Conservation (phyloP, 2,329 filamentous ascomycete genomes). For the Diaporthe destruens region DNA sequence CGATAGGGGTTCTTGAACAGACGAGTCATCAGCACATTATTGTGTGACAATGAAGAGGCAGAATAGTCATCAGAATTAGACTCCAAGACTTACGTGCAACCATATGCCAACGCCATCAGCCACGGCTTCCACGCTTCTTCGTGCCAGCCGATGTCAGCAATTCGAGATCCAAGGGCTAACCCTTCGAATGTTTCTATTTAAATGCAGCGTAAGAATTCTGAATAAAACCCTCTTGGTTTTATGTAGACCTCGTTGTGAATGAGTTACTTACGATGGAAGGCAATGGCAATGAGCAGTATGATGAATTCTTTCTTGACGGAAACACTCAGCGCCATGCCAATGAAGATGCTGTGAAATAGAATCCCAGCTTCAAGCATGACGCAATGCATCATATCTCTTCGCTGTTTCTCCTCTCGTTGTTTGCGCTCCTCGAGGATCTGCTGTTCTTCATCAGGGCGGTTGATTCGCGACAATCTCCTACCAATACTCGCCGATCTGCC, state of each 20-base stretch:
- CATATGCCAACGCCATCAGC: conserved; percentile 14
- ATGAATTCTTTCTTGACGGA: conserved; percentile 14
- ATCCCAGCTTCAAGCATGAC: conserved; percentile 19
- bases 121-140: conserved; percentile 16
- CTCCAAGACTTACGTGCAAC: background rate
- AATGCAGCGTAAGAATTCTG: background rate
- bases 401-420: background rate
- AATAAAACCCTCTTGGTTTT: background rate
- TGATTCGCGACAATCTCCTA: conserved; percentile 2
- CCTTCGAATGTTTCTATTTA: conserved; percentile 9
- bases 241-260: background rate
- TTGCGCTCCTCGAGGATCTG: conserved; percentile 6
- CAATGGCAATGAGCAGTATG: conserved; percentile 5
- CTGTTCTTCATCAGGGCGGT: background rate
- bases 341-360: conserved; percentile 14
- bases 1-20: background rate
- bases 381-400: conserved; percentile 21
- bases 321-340: conserved; percentile 21
- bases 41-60: too few species aligned
- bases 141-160: conserved; percentile 7
- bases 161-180: background rate
- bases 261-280: conserved; percentile 1
- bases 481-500: conserved; percentile 12
- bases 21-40: background rate
- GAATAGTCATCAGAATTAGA: background rate